Evolutionary conservation across 2,329 filamentous ascomycete species (phyloP).

Genomic region (Orbilia blumenaviensis): DNA sequence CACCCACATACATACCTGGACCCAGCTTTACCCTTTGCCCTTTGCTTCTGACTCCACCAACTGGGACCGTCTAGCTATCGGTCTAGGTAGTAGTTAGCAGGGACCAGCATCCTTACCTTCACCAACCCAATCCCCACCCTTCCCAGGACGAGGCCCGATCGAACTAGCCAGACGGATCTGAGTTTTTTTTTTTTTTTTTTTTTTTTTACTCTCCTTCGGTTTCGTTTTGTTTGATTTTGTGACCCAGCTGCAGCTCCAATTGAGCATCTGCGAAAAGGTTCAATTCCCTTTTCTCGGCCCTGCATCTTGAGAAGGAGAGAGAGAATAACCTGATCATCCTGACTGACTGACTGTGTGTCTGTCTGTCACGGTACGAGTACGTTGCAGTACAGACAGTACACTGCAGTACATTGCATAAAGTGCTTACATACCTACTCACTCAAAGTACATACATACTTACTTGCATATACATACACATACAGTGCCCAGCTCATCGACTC

Average conservation of each 20-base stretch:
- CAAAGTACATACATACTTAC: neutral
- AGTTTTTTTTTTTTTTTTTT: too few species aligned
- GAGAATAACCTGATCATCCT: neutral
- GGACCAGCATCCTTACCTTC: constrained; percentile 10
- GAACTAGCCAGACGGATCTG: constrained; percentile 10
- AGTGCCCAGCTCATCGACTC: too few species aligned
- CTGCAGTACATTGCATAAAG: too few species aligned
- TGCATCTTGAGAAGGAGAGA: neutral
- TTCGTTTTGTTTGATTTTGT: constrained; percentile 11
- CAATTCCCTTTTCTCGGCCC: neutral
- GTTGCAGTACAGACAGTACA: too few species aligned
- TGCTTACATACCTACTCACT: too few species aligned
- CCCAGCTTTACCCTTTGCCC: neutral
- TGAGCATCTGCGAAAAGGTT: constrained; percentile 9
- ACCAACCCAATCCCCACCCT: constrained; percentile 1
- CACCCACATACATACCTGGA: neutral
- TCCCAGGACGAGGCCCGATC: constrained; percentile 6
- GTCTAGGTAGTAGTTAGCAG: too few species aligned
- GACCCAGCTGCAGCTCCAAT: constrained; percentile 17
- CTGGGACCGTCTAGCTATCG: constrained; percentile 10
- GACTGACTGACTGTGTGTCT: too few species aligned
- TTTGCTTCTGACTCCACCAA: constrained; percentile 1
- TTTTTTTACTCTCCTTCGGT: too few species aligned
- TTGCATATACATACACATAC: too few species aligned
- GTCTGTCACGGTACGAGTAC: too few species aligned